A percentile compares a stretch with the other conserved stretches of the same genome.
Conservation (phyloP, 257 asterid species). For the Lithospermum erythrorhizon region DNA sequence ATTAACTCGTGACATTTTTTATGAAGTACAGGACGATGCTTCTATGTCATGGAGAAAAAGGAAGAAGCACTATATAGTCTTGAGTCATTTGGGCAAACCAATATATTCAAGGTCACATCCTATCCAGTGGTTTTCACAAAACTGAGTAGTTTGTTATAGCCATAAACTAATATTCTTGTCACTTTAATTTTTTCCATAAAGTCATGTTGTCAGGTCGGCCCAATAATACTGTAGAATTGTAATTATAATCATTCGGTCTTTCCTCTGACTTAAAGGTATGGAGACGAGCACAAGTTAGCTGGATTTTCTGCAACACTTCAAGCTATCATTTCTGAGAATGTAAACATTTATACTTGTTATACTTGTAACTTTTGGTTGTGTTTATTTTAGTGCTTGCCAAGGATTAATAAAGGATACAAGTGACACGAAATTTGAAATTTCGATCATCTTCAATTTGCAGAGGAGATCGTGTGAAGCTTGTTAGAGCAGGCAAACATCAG, state of each 20-base stretch:
- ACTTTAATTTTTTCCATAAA: not conserved
- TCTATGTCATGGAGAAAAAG: constrained; percentile 95
- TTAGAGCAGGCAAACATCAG: constrained; percentile 97
- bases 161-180: constrained; percentile 2
- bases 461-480: constrained; percentile 81
- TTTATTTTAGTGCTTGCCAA: constrained; percentile 1
- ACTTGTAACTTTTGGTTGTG: constrained; percentile 4
- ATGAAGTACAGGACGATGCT: constrained; percentile 73
- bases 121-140: not conserved
- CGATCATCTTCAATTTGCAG: constrained; percentile 35
- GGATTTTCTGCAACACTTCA: constrained; percentile 98
- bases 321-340: constrained; percentile 96
- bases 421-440: not conserved
- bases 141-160: no score
- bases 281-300: constrained; percentile 96
- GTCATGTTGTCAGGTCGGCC: not conserved
- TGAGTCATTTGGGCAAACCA: constrained; percentile 95
- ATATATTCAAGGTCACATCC: constrained; percentile 67
- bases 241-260: constrained; percentile 5
- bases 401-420: not conserved
- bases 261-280: constrained; percentile 45
- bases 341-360: constrained; percentile 50
- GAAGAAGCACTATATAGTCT: constrained; percentile 85
- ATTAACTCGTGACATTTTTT: not conserved
- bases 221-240: not conserved